phyloP scores from a whole-genome alignment of 768 basidiomycete species.

The Boletales sp. region DNA sequence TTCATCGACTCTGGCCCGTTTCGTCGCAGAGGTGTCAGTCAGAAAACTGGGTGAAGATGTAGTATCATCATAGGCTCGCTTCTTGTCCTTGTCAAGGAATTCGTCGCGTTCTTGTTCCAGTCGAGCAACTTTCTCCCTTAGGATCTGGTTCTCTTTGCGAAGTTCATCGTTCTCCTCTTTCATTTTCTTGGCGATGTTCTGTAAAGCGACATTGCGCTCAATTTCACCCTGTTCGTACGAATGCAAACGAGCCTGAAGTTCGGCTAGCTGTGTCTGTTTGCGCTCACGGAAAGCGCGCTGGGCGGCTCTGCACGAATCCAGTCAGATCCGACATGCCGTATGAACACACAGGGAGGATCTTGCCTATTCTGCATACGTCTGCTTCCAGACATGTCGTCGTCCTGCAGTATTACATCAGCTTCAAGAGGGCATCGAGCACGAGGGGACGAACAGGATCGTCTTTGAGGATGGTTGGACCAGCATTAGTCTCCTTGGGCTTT shows the following conservation, averaged over 20 bases:
- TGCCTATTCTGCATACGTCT: constrained; percentile 78
- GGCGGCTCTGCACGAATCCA: constrained; percentile 55
- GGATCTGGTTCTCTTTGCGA: constrained; percentile 58
- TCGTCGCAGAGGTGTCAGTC: constrained; percentile 28
- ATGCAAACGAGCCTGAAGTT: constrained; percentile 81
- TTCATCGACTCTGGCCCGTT: constrained; percentile 34
- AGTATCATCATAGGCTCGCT: constrained; percentile 56
- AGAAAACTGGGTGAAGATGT: constrained; percentile 24
- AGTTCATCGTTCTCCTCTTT: constrained; percentile 85
- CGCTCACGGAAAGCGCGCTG: constrained; percentile 89
- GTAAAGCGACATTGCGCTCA: constrained; percentile 80
- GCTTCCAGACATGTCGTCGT: constrained; percentile 51
- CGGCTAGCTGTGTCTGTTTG: constrained; percentile 84
- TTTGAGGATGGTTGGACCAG: constrained; percentile 27
- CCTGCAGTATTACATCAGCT: constrained; percentile 13
- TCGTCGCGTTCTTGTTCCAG: constrained; percentile 38
- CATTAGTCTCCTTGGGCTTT: constrained; percentile 66
- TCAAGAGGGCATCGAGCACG: neutral
- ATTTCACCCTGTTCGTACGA: constrained; percentile 90
- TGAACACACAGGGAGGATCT: constrained; percentile 6
- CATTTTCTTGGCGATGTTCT: constrained; percentile 75
- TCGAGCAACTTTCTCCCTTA: constrained; percentile 49
- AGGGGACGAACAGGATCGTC: constrained; percentile 48
- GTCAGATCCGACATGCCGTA: constrained; percentile 6
- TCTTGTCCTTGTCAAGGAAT: constrained; percentile 42